Base-by-base conservation (phyloP, 305 asterid genomes). In the Fraxinus angustifolia region DNA sequence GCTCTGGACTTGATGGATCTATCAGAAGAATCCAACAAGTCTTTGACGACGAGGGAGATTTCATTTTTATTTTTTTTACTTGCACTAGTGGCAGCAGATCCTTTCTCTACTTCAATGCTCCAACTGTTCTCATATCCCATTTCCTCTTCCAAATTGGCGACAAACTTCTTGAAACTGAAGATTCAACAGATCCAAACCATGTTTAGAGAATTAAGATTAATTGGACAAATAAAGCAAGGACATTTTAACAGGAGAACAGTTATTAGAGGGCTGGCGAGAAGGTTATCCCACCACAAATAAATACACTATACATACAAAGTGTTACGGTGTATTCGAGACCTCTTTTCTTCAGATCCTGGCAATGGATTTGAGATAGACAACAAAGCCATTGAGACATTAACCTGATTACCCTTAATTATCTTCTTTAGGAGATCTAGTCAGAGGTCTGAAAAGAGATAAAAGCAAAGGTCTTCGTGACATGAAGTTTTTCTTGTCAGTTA, bases 141-240 rank as follows among this genome's bases (percentile, higher is more conserved):
- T 88, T 91, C 97, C 84, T 91, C 94, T 87, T 91, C 91, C 92
- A 91, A 82, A 85, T 88, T 91, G 84, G 86, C 83, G 76, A 92
- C 91, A 87, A 92, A 90, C 82, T 93, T 90, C 90, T 89, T 88
- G 87, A 95, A 93, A 86, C 99, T 95, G 89, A 68, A 88, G 82
- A 85, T 82, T 84, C 68, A 76, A 83, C 31, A 58, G 81, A 78
- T 81, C 36, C 80, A 85, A 78, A 74, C 60, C 34, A 75, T n/a
- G 81, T 40, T 80, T 62, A 62, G 42, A 60, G 42, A 72, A 78
- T 21, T 36, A 84, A 68, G 53, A 76, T 21, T 23, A 72, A 19
- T 8, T 65, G 33, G 17, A 83, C 72, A 76, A 67, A 53, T 65
- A 26, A 65, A 65, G 72, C 6, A 11, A 11, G 34, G 33, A 65